Conservation (phyloP, 2,329 filamentous ascomycete genomes). For the Paecilomyces sp. region DNA sequence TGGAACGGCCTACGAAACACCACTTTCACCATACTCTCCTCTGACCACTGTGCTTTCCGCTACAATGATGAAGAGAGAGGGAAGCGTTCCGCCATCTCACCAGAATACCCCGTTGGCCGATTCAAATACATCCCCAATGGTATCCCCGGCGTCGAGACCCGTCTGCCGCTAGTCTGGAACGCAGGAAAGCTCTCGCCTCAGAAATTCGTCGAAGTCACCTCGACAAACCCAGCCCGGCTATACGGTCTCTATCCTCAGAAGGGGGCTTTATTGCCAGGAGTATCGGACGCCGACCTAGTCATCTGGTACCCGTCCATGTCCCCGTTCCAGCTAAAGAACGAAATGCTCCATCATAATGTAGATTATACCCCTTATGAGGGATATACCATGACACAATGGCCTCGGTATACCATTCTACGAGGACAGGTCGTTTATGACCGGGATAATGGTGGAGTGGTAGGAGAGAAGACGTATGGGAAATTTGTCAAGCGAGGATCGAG, state of each 20-base stretch:
- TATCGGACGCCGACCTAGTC: slow-evolving; percentile 35
- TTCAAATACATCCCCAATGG: slow-evolving; percentile 56
- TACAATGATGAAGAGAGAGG: slow-evolving; percentile 42
- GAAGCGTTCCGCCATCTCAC: slow-evolving; percentile 44
- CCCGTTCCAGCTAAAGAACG: slow-evolving; percentile 25
- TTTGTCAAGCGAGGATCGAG: slow-evolving; percentile 1
- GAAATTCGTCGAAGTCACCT: slow-evolving; percentile 40
- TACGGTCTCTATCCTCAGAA: slow-evolving; percentile 36
- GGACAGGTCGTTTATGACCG: slow-evolving; percentile 25
- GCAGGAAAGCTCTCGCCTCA: slow-evolving; percentile 24
- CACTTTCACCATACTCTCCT: slow-evolving; percentile 49
- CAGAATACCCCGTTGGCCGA: slow-evolving; percentile 36
- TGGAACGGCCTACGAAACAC: slow-evolving; percentile 47
- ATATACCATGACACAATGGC: slow-evolving; percentile 25
- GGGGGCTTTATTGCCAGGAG: slow-evolving; percentile 34
- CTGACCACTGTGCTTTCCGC: slow-evolving; percentile 39
- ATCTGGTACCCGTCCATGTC: slow-evolving; percentile 32
- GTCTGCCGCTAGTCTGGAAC: slow-evolving; percentile 38
- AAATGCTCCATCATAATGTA: slow-evolving; percentile 26
- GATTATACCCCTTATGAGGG: slow-evolving; percentile 32
- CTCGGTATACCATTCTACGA: slow-evolving; percentile 25
- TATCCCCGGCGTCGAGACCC: slow-evolving; percentile 51
- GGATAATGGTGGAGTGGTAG: slow-evolving; percentile 14
- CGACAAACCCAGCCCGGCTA: slow-evolving; percentile 37
- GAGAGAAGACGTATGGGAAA: slow-evolving; percentile 3